A percentile compares a stretch with the other conserved stretches of the same genome.
Evolutionary conservation across 2,329 filamentous ascomycete species (phyloP).

Genomic region (Podosphaera fusca): DNA sequence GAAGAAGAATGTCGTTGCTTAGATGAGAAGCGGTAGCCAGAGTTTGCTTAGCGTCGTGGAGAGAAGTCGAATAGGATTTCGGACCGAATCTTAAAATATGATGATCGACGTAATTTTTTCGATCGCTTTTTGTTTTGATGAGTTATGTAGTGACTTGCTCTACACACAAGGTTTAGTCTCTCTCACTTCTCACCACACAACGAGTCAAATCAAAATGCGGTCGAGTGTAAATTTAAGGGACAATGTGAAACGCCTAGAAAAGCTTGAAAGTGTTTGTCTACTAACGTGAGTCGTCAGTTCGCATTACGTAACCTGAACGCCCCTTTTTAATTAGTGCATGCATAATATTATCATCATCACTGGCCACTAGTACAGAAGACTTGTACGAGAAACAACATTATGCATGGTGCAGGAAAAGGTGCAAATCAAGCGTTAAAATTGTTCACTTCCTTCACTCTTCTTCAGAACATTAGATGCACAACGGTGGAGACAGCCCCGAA

Average conservation of each 20-base stretch:
- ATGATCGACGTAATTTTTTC: neutral
- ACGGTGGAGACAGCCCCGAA: too few relatives aligned
- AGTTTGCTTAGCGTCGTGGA: neutral
- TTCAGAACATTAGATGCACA: too few relatives aligned
- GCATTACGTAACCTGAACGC: neutral
- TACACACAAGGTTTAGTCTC: neutral
- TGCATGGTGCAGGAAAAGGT: too few relatives aligned
- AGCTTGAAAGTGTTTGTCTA: neutral
- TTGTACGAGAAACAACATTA: too few relatives aligned
- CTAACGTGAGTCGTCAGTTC: neutral
- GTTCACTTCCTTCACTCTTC: too few relatives aligned
- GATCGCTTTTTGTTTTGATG: neutral
- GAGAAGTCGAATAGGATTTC: neutral
- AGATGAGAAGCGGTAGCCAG: neutral
- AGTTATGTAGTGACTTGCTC: neutral
- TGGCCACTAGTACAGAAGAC: too few relatives aligned
- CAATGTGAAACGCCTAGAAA: neutral
- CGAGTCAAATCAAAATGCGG: neutral
- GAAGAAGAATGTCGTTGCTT: neutral
- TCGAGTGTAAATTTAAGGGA: neutral
- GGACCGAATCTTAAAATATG: neutral
- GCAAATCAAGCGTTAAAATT: too few relatives aligned
- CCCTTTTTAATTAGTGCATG: neutral
- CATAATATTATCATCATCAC: neutral
- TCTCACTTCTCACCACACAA: neutral